These are phyloP conservation scores for Diaporthe vexans DNA, from an alignment of 2,329 filamentous ascomycete genomes.

Conservation along the genomic window DNA sequence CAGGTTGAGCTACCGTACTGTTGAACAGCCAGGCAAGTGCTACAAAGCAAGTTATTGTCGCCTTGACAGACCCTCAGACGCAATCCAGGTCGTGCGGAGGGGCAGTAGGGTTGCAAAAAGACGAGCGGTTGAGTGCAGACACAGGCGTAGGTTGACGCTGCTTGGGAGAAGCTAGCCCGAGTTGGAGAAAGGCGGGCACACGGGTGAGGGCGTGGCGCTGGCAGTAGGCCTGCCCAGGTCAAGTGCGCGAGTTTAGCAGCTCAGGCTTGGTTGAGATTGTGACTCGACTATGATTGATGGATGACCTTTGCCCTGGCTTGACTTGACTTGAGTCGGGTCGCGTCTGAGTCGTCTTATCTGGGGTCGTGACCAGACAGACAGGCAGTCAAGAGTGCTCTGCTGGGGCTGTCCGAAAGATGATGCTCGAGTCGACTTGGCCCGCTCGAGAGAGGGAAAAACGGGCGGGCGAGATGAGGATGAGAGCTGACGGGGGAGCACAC, in stretches of 20 bases:
- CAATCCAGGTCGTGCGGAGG: constrained; percentile 22
- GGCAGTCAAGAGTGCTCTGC: not conserved
- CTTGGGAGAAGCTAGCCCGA: constrained; percentile 24
- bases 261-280: constrained; percentile 10
- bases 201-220: constrained; percentile 1
- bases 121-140: constrained; percentile 8
- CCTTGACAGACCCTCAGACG: constrained; percentile 1
- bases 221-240: constrained; percentile 2
- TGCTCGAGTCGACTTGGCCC: no score
- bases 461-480: not conserved
- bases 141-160: constrained; percentile 6
- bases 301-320: not conserved
- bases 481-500: not conserved
- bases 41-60: not conserved
- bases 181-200: constrained; percentile 22
- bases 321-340: constrained; percentile 1
- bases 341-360: not conserved
- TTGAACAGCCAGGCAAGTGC: not conserved
- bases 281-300: not conserved
- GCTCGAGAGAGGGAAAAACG: no score
- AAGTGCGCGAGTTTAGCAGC: constrained; percentile 8
- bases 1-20: not conserved
- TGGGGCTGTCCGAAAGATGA: not conserved
- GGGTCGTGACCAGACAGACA: not conserved
- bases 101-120: not conserved